Base-by-base conservation (phyloP, 495 filamentous ascomycete species). In the Penicillium ucsense region DNA sequence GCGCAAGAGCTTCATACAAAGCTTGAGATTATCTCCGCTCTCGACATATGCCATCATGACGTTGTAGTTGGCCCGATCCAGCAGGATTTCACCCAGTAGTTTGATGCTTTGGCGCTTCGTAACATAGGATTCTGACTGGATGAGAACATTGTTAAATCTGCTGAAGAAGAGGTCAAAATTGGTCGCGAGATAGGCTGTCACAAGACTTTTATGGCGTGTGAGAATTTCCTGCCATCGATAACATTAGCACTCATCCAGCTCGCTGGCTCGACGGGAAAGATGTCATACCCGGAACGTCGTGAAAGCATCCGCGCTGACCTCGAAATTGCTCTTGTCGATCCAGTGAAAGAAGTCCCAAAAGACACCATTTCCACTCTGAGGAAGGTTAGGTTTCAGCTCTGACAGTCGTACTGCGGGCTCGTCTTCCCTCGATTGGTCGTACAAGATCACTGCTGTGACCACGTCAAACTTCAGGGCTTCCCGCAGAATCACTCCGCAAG, bases 321-420 rank as follows among this genome's bases (percentile, higher is more conserved):
- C 94, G 63, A 99, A 99, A 11, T 84, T 88, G 50, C 88, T 84
- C 58, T 85, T 82, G 62, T 97, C 88, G 47, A 99, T 95, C 86
- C 90, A 99, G 41, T 86, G 78, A 59, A 99, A 99, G 67, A 97
- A 97, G n/a, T 75, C 79, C 94, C 94, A 99, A 61, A 99, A 96
- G 2, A 95, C 78, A 0, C 90, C 90, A 9, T 78, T 73, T 11
- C 89, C 89, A 8, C 71, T 80, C 52, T 88, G 83, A 31, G 73
- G 78, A 8, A 75, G 63, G 29, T 81, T 79, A 20, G 79, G 75
- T 52, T 89, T 80, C 47, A 94, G 79, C 1, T 77, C 82, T 3
- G 68, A 77, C 5, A 89, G 66, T 44, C 74, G 68, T 41, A 74
- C 70, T 3, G 66, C 71, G 5, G 67, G 54, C 49, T 73, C 71